A percentile compares a stretch with the other conserved stretches of the same genome.
Evolutionary conservation across 345 rosid species (phyloP).

Genomic region (Triadica sebifera): DNA sequence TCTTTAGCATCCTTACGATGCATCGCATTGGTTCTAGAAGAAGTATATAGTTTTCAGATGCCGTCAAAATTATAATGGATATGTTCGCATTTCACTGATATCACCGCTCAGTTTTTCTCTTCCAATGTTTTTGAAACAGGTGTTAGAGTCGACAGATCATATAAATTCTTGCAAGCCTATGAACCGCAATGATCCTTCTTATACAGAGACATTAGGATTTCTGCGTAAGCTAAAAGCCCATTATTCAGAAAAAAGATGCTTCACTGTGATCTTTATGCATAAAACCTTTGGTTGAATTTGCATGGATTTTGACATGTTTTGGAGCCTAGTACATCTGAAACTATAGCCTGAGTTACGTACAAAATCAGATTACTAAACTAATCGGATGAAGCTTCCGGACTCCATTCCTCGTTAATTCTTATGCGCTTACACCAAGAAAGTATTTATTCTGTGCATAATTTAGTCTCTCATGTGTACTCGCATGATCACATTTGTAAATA

Average conservation of each 20-base stretch:
- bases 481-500: conserved; percentile 7
- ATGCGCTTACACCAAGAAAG: background rate
- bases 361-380: background rate
- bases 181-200: conserved; percentile 74
- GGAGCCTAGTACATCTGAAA: too few relatives aligned
- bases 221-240: conserved; percentile 57
- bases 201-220: conserved; percentile 65
- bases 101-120: background rate
- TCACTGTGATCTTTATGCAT: background rate
- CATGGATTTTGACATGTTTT: too few relatives aligned
- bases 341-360: background rate
- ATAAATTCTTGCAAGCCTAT: conserved; percentile 96
- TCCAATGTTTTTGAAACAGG: conserved; percentile 47
- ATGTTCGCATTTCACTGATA: too few relatives aligned
- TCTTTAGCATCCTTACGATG: too few relatives aligned
- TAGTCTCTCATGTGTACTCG: background rate
- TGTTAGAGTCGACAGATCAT: conserved; percentile 88
- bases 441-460: conserved; percentile 5
- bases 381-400: background rate
- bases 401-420: background rate
- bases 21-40: too few relatives aligned
- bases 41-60: too few relatives aligned
- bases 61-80: too few relatives aligned
- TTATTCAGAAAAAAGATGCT: conserved; percentile 28
- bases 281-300: background rate